Evolutionary conservation across 305 asterid genomes (phyloP).

Genomic region (Coffea humblotiana): DNA sequence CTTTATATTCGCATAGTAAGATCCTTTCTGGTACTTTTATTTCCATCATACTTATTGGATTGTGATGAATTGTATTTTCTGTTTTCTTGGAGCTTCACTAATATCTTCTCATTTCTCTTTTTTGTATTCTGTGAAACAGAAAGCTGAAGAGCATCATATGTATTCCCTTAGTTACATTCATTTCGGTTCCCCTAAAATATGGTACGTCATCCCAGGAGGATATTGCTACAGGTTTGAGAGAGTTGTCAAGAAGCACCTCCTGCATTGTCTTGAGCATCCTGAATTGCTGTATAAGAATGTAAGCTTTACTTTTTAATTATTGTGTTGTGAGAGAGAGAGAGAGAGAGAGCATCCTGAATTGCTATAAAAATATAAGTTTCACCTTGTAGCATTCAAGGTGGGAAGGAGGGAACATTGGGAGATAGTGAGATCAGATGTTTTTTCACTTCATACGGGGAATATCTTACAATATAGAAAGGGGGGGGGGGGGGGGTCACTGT

Average conservation of each 20-base stretch:
- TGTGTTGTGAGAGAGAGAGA: neutral
- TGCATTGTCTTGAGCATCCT: constrained; percentile 50
- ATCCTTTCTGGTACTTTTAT: neutral
- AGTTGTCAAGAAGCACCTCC: constrained; percentile 55
- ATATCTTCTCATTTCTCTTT: constrained; percentile 25
- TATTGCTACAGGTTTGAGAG: constrained; percentile 60
- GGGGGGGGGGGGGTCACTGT: too few species aligned
- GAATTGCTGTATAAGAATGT: constrained; percentile 62
- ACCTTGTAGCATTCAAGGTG: too few species aligned
- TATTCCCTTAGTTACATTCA: constrained; percentile 74
- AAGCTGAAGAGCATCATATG: constrained; percentile 71
- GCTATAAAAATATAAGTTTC: too few species aligned
- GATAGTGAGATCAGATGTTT: neutral
- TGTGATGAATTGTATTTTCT: neutral
- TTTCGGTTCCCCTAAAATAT: constrained; percentile 64
- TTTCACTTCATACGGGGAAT: neutral
- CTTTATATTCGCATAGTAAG: neutral
- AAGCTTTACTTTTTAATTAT: constrained; percentile 32
- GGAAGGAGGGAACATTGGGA: too few species aligned
- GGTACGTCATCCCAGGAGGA: constrained; percentile 75
- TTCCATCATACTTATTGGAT: neutral
- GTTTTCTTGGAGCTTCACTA: constrained; percentile 5
- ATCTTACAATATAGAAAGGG: too few species aligned
- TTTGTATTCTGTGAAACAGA: constrained; percentile 50
- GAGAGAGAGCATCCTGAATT: neutral